phyloP scores from a whole-genome alignment of 2,329 filamentous ascomycete species.

The Apiospora marii region DNA sequence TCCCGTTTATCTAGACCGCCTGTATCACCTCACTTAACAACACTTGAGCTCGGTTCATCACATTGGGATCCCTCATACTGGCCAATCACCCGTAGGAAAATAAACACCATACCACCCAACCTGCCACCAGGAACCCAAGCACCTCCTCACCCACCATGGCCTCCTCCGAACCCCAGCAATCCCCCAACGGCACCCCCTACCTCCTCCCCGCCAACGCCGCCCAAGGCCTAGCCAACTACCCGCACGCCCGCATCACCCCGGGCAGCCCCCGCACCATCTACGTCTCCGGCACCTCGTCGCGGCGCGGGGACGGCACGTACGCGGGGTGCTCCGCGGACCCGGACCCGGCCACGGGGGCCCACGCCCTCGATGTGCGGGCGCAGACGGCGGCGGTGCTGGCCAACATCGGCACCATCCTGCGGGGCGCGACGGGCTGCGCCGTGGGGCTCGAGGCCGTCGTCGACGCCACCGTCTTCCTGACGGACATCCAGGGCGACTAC shows the following conservation, averaged over 20 bases:
- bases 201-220: slow-evolving; percentile 41
- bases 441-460: slow-evolving; percentile 42
- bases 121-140: background rate
- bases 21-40: background rate
- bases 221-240: slow-evolving; percentile 46
- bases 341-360: slow-evolving; percentile 33
- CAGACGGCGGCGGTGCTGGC: slow-evolving; percentile 45
- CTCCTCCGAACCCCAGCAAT: slow-evolving; percentile 12
- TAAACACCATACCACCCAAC: background rate
- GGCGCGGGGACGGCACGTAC: slow-evolving; percentile 44
- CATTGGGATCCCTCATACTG: too few relatives aligned
- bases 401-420: slow-evolving; percentile 43
- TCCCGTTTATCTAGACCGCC: background rate
- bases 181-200: slow-evolving; percentile 40
- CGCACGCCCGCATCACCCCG: slow-evolving; percentile 42
- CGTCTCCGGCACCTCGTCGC: slow-evolving; percentile 44
- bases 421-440: slow-evolving; percentile 40
- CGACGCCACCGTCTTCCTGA: slow-evolving; percentile 45
- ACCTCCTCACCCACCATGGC: slow-evolving; percentile 27
- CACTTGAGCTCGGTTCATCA: background rate
- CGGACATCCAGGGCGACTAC: slow-evolving; percentile 42
- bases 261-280: slow-evolving; percentile 37
- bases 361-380: slow-evolving; percentile 40
- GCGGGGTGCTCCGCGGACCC: slow-evolving; percentile 38
- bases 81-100: too few relatives aligned